Evolutionary conservation across 345 rosid species (phyloP), one percentile per base, ranked within the genome.

Genomic region (Citropsis articulata): DNA sequence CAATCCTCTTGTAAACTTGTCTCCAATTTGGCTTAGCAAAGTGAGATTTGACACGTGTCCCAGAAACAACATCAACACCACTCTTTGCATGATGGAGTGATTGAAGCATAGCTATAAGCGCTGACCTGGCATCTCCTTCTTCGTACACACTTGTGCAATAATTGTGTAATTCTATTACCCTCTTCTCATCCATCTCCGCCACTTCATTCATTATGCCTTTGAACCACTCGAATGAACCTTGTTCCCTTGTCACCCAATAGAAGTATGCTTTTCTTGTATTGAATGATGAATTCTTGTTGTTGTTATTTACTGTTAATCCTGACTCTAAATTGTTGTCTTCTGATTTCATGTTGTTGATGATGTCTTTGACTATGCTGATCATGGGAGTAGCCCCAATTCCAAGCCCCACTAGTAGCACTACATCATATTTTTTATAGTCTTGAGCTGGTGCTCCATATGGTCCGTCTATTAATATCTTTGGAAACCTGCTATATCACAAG

Each of bases 191-290:
- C 91, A 90, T 78, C 67, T 91, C 97, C 0, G 97, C 87, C n/a
- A 92, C 94, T 82, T 94, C 98, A 33, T 92, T 84, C 98, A 94
- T 94, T 36, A 94, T 87, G 66, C 96, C 97, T 77, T 92, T 94
- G 81, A 94, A 94, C 98, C 98, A 94, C 69, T 94, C 97, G 79
- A 92, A 94, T 6, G 98, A 94, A 16, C 98, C 98, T 68, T 94
- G 98, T 24, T 94, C 98, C 13, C 97, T 75, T 2, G 98, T 94
- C 38, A 92, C 97, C 97, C 97, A 94, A 14, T 94, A 94, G 90
- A 92, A 94, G 83, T 92, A 94, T 16, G 98, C 97, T 76, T 90
- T 92, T 42, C 67, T 82, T 8, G 94, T 90, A 83, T 56, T 90
- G 86, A 94, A 89, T 65, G 80, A 73, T 68, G 79, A 71, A n/a